Base-by-base conservation (phyloP, 208 protist genomes). In the Histomonas meleagridis region DNA sequence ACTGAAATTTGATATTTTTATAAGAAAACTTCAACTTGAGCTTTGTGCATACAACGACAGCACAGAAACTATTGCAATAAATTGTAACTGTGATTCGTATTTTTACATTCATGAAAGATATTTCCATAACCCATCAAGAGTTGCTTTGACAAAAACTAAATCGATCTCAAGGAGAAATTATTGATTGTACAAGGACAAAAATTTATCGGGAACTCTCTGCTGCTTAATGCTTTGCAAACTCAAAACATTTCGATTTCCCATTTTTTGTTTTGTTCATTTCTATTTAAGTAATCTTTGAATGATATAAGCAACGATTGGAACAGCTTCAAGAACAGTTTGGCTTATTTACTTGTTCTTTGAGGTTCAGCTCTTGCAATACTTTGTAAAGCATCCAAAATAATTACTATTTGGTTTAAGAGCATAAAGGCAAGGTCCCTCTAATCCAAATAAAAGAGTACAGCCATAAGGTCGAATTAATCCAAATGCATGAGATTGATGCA, bases 211-310 rank as follows among this genome's bases (percentile, higher is more conserved):
- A 35, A 79, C 70, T 35, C 55, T 51, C 35, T 55, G 40, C 55
- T 40, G 76, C 1, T 57, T 43, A 18, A 38, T 38, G 43, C 76
- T 55, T 55, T 14, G 28, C 76, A 55, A 55, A 86, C 4, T n/a
- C 46, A 51, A 0, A 35, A 32, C 46, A 86, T 55, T 86, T 86
- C 76, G 38, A 86, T 86, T 55, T 86, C 76, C 76, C 76, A 86
- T 51, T 32, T 86, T n/a, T 86, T 86, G 55, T 51, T 51, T 55
- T 86, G 76, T n/a, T n/a, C n/a, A n/a, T n/a, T n/a, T n/a, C 14
- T 16, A 7, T 86, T 86, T 46, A 38, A 55, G 76, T 32, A 86
- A 35, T 40, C 0, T 23, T 28, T 86, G 51, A 28, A 86, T 86
- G 21, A 86, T 86, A 16, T 48, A 9, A 18, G 3, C 46, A 32